Conservation (phyloP, 1,284 basidiomycete genomes). For the Lentinus polychrous region DNA sequence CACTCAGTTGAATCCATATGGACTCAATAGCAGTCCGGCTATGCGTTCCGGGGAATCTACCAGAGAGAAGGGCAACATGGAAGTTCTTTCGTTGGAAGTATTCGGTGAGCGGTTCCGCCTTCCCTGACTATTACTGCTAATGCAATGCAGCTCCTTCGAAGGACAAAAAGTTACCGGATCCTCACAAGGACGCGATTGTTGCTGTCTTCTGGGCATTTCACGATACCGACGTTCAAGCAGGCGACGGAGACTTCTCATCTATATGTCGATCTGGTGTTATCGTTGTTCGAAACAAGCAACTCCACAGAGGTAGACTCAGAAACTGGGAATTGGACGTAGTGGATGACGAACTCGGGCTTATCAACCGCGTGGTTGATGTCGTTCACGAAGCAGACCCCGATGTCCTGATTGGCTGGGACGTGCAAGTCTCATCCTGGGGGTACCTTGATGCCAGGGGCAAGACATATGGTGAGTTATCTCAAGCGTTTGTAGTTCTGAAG, state of each 20-base stretch:
- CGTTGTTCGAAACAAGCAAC: slow-evolving; percentile 37
- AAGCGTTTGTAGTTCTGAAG: neutral
- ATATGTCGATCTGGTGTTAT: slow-evolving; percentile 52
- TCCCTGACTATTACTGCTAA: neutral
- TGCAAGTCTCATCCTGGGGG: slow-evolving; percentile 87
- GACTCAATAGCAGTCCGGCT: slow-evolving; percentile 46
- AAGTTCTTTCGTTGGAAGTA: slow-evolving; percentile 76
- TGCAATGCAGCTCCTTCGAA: slow-evolving; percentile 48
- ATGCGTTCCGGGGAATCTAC: slow-evolving; percentile 26
- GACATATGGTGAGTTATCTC: slow-evolving; percentile 45
- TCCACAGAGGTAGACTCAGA: slow-evolving; percentile 35
- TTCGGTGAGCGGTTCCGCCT: slow-evolving; percentile 51
- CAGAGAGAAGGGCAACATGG: slow-evolving; percentile 74
- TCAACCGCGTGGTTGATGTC: slow-evolving; percentile 76
- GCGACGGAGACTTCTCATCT: slow-evolving; percentile 28
- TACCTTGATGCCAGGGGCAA: slow-evolving; percentile 73
- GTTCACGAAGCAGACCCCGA: slow-evolving; percentile 85
- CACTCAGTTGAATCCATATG: slow-evolving; percentile 70
- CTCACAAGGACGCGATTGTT: slow-evolving; percentile 64
- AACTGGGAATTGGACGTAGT: slow-evolving; percentile 50
- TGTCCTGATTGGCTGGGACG: slow-evolving; percentile 88
- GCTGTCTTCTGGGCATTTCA: slow-evolving; percentile 70
- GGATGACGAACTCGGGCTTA: slow-evolving; percentile 72
- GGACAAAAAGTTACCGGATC: slow-evolving; percentile 62
- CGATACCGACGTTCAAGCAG: slow-evolving; percentile 36